These are phyloP conservation scores for Agaricus sinodeliciosus DNA, from an alignment of 768 basidiomycete genomes.

Conservation along the genomic window DNA sequence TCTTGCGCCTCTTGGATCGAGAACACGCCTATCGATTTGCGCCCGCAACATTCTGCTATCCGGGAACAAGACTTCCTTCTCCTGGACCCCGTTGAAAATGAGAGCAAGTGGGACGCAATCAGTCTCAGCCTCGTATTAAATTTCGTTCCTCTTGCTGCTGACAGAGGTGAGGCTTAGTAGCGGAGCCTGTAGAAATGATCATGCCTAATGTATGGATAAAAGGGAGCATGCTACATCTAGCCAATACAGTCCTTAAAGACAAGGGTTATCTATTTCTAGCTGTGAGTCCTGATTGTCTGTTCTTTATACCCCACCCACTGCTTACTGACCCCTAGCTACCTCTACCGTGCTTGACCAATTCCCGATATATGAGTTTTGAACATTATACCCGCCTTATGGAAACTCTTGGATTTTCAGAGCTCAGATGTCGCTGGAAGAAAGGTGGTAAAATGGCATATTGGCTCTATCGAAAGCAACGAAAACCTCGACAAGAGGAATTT, in stretches of 20 bases:
- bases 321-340: slow-evolving; percentile 53
- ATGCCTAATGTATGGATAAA: background rate
- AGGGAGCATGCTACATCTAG: slow-evolving; percentile 70
- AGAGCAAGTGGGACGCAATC: slow-evolving; percentile 65
- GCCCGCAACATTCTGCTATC: slow-evolving; percentile 76
- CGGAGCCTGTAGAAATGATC: background rate
- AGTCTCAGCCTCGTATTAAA: slow-evolving; percentile 88
- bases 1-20: slow-evolving; percentile 66
- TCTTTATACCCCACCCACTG: background rate
- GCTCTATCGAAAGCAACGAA: slow-evolving; percentile 53
- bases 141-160: slow-evolving; percentile 69
- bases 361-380: slow-evolving; percentile 68
- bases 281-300: slow-evolving; percentile 65
- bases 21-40: slow-evolving; percentile 73
- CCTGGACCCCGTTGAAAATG: slow-evolving; percentile 45
- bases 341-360: slow-evolving; percentile 78
- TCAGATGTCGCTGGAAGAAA: slow-evolving; percentile 53
- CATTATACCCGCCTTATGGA: slow-evolving; percentile 53
- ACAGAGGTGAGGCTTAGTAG: slow-evolving; percentile 51
- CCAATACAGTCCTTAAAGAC: slow-evolving; percentile 46
- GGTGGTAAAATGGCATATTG: slow-evolving; percentile 87
- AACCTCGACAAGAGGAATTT: background rate
- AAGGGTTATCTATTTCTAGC: slow-evolving; percentile 65
- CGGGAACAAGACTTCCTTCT: slow-evolving; percentile 81
- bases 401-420: slow-evolving; percentile 54